Evolutionary conservation across 1,139 yeast genomes (phyloP).

Genomic region (Blastobotrys niveus): DNA sequence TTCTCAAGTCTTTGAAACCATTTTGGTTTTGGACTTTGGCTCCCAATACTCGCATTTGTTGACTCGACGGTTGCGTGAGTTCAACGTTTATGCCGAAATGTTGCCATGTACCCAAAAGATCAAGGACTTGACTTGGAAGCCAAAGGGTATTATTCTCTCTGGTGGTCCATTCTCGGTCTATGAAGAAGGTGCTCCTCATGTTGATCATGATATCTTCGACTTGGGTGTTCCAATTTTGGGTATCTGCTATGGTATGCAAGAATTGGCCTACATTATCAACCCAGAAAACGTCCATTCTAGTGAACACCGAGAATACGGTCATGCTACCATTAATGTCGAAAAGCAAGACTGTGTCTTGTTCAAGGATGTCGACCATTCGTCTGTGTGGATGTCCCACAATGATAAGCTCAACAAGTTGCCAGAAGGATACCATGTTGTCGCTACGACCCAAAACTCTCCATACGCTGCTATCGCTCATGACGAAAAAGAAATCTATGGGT

Average conservation of each 20-base stretch:
- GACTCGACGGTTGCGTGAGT: constrained; percentile 96
- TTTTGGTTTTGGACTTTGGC: constrained; percentile 94
- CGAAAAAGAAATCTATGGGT: constrained; percentile 73
- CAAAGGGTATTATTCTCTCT: constrained; percentile 91
- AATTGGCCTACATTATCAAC: constrained; percentile 96
- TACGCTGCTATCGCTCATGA: constrained; percentile 87
- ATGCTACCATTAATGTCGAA: constrained; percentile 77
- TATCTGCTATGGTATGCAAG: constrained; percentile 99
- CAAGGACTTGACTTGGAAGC: constrained; percentile 84
- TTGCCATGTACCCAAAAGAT: constrained; percentile 98
- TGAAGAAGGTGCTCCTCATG: constrained; percentile 94
- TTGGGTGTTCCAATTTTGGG: constrained; percentile 92
- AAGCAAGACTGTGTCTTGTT: constrained; percentile 68
- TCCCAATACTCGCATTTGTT: constrained; percentile 96
- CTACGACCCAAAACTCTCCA: constrained; percentile 90
- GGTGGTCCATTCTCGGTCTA: constrained; percentile 99
- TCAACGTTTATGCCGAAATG: constrained; percentile 98
- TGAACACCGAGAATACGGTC: constrained; percentile 97
- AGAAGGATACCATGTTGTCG: constrained; percentile 80
- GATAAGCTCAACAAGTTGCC: constrained; percentile 93
- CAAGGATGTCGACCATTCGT: constrained; percentile 83
- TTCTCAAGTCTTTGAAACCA: constrained; percentile 86
- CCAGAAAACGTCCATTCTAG: constrained; percentile 86
- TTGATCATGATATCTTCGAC: constrained; percentile 87
- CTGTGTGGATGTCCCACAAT: constrained; percentile 99